Evolutionary conservation across 768 basidiomycete species (phyloP), one percentile per base, ranked within the genome.

Genomic region (Auriscalpium vulgare): DNA sequence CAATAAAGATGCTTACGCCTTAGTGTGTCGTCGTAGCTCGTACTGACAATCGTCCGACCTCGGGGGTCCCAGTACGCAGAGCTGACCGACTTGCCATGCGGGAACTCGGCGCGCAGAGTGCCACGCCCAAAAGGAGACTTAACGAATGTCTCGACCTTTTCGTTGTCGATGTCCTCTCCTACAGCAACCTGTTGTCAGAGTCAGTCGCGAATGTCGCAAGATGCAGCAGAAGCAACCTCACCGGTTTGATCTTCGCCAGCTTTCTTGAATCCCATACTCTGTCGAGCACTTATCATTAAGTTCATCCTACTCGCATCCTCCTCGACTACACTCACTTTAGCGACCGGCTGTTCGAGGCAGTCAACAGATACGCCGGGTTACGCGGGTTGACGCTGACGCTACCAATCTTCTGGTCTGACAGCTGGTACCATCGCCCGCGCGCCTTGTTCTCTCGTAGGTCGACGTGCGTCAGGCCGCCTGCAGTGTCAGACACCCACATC

Each of bases 61-160:
- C 84, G 75, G 3, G 89, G 81, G 68, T 92, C 89, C 91, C 91
- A 93, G 62, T 86, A 91, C 0, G 87, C 91, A 14, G 91, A 84
- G 59, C 85, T 91, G 47, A 83, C 87, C 14, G 87, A 87, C 66
- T 88, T 88, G 55, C 80, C 78, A 64, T 93, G 91, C 13, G 67
- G 67, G 75, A 79, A 86, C 62, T 85, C 82, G 3, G 75, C 85
- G 5, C 87, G 82, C 34, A 90, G 69, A 17, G 72, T 70, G 0
- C 80, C 76, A 47, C 74, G 72, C 8, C 85, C 88, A 36, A 69
- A 67, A 58, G 75, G 75, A 8, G 85, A 78, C 6, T 75, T 68
- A 4, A 77, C 61, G 51, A 79, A 84, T 19, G 78, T 67, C 11
- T 76, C 69, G 13, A 90, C 70, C 4, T 66, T 68, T 3, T 79